Evolutionary conservation across 139 green algal genomes (phyloP), one percentile per base, ranked within the genome.

Genomic region (Picochlorum sp.): DNA sequence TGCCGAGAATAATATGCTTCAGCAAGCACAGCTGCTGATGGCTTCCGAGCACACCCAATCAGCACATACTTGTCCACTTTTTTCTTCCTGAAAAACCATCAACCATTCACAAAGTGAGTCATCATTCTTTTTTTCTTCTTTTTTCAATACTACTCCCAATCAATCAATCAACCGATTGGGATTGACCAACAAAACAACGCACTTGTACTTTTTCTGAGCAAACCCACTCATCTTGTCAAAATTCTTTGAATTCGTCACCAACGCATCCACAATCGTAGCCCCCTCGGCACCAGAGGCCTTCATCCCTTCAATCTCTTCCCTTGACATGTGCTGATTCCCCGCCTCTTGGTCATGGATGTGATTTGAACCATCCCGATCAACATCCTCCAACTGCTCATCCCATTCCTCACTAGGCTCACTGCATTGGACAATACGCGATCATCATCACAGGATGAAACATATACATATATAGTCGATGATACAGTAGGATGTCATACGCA

Each of bases 161-260:
- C 4, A 30, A 30, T 5, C 28, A 30, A 30, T 30, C 28, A 30
- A 6, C 1, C 28, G 7, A 30, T 28, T 28, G 24, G 24, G 24
- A 28, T 28, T 28, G 24, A 28, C 24, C 2, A 28, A 28, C 2
- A 30, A 4, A 30, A 18, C 16, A 18, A 26, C 47, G 47, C 47
- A 54, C 62, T 62, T 82, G 70, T 94, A 95, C 79, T 95, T 95
- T 47, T 88, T 88, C 70, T 96, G 89, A 11, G 81, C 75, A 66
- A 92, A 94, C 57, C 87, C 82, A 3, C 85, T 95, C 71, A 92
- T 93, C 60, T 38, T 54, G 9, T 83, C 65, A 76, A 87, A 96
- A 0, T 87, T 94, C 18, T 79, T 69, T 45, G 72, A 86, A 77
- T 86, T 86, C 57, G 62, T 78, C 41, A 65, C 65, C 24, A 96